Evolutionary conservation across 2,329 filamentous ascomycete genomes (phyloP), one percentile per base, ranked within the genome.

Genomic region (Geosmithia putterillii): DNA sequence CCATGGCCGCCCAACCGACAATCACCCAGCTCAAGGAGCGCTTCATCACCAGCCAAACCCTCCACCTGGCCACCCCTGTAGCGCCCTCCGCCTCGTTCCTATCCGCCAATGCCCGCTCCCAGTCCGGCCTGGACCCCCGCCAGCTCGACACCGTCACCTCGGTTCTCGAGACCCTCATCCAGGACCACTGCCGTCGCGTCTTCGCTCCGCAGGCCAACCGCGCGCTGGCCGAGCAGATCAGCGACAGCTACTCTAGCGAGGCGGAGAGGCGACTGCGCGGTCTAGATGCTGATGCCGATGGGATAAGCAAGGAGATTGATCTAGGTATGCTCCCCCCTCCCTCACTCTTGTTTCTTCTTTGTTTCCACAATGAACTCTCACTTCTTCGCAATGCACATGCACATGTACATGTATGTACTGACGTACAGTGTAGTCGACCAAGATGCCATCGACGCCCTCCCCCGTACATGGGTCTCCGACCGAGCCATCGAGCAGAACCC

Each of bases 191-290:
- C 23, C 74, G 74, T 32, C 71, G 78, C 44, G 77, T 78, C 5
- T 85, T 85, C 56, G 72, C 78, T 15, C 73, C 79, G 0, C 79
- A 83, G 51, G 79, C 81, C n/a, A 76, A 73, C 42, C 73, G 81
- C 32, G 79, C 84, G 52, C 73, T 86, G 17, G 81, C 82, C 2
- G 81, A 85, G 63, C 82, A 87, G 62, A 77, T 87, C 37, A 79
- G 84, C 58, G 61, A 62, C 40, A 62, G 83, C 38, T 86, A 86
- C 57, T 71, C 71, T 58, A 59, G 60, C 6, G 61, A 63, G 14
- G 62, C 61, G 4, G 66, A 70, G 35, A 64, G 65, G 34, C 61
- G 56, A 38, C 58, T 60, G 42, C 54, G 52, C 9, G 60, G 57
- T 1, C 42, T 45, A 19, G 55, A 47, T 2, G 57, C 62, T 45